phyloP scores from a whole-genome alignment of 805 yeast genomes.

The Hanseniaspora lindneri region DNA sequence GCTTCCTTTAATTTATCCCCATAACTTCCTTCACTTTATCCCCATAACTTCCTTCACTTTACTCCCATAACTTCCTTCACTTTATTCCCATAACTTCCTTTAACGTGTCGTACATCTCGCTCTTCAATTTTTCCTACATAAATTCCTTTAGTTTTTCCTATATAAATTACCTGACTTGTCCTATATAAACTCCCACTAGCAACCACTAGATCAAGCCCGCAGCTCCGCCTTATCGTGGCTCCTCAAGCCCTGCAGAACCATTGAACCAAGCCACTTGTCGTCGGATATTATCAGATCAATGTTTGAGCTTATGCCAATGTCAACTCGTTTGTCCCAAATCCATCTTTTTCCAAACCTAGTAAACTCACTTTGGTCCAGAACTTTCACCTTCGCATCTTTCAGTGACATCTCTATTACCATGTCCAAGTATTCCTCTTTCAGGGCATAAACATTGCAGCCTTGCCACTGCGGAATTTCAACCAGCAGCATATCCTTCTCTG shows the following conservation, averaged over 20 bases:
- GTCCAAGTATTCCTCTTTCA: background rate
- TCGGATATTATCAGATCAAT: constrained; percentile 11
- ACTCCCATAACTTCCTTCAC: no score
- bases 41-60: no score
- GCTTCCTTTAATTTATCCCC: no score
- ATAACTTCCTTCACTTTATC: no score
- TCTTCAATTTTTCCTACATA: no score
- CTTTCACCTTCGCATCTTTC: constrained; percentile 11
- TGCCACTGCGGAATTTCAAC: constrained; percentile 14
- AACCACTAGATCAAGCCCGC: background rate
- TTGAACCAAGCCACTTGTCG: constrained; percentile 14
- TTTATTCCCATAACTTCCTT: no score
- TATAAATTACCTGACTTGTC: no score
- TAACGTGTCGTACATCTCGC: no score
- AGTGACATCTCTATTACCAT: constrained; percentile 6
- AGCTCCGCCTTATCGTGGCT: constrained; percentile 7
- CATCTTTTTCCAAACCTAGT: constrained; percentile 13
- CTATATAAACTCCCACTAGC: no score
- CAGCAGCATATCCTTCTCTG: constrained; percentile 3
- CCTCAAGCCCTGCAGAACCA: constrained; percentile 8
- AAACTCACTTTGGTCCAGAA: constrained; percentile 8
- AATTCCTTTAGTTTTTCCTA: no score
- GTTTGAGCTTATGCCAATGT: background rate
- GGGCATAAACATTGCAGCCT: constrained; percentile 2
- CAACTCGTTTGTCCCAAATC: constrained; percentile 9